Base-by-base conservation (phyloP, 257 asterid species). In the Nyctanthes arbortristis region DNA sequence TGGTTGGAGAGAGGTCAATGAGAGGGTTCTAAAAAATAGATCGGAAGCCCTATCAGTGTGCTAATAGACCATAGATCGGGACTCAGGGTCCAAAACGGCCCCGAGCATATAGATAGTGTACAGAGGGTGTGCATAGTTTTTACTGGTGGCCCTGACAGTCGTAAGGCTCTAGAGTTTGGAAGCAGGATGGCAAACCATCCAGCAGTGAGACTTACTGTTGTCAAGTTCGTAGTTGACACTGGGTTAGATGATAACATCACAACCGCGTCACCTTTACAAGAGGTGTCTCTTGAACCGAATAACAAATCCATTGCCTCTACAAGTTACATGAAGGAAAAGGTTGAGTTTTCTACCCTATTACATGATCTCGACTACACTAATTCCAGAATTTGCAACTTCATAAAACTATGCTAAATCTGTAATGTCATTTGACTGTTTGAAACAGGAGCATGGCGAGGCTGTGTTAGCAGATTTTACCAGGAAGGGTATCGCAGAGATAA, bases 1-100 rank as follows among this genome's bases (percentile, higher is more conserved):
- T 1, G 80, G 75, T n/a, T 83, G 83, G 82, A 69, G 75, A 16
- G 71, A 22, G n/a, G 77, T 76, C 7, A 70, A 81, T 24, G 77
- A 78, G 73, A 76, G 67, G 68, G 76, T 84, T 36, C 31, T 76
- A 20, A 60, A 20, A 24, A 60, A 58, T 11, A 80, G 82, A 22
- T 64, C 63, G n/a, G n/a, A 1, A 78, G 82, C 68, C 33, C 82
- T 2, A 74, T 79, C 1, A 84, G 65, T 4, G 55, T 82, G 63
- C 72, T 79, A 7, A 67, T 82, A 22, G 84, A 82, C 68, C 73
- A 84, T 24, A 80, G 82, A 20, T 37, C 70, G 25, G 67, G 49
- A 16, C 32, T 69, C 6, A 25, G 32, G 36, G 39, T 22, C 24
- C 59, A 43, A 25, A 63, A 10, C 7, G 22, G 52, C 5, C 22